Percentiles rank a stretch among this genome's conserved stretches.
Evolutionary conservation across 2,329 filamentous ascomycete genomes (phyloP).

Genomic region (Tolypocladium nubicola): DNA sequence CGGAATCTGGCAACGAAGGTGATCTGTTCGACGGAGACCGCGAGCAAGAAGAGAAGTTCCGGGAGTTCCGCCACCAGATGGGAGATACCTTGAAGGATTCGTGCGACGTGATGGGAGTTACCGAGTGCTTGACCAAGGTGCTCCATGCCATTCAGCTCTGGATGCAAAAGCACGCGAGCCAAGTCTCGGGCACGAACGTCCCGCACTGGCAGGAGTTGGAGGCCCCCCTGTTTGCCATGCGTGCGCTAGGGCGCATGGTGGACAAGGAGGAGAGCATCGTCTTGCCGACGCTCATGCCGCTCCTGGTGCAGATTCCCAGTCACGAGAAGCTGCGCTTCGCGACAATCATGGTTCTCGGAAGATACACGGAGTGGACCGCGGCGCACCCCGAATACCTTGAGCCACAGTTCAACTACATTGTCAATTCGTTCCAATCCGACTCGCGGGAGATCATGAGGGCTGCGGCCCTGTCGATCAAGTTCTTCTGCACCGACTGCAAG

Average conservation of each 20-base stretch:
- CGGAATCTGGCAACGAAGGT: conserved; percentile 60
- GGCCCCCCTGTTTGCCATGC: conserved; percentile 87
- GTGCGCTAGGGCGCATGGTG: conserved; percentile 95
- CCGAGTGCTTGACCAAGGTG: conserved; percentile 82
- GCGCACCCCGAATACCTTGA: conserved; percentile 88
- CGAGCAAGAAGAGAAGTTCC: conserved; percentile 92
- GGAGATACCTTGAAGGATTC: conserved; percentile 95
- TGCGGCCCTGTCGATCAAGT: conserved; percentile 89
- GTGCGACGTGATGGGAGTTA: conserved; percentile 90
- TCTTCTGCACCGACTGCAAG: conserved; percentile 92
- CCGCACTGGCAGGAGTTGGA: conserved; percentile 96
- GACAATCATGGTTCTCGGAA: conserved; percentile 91
- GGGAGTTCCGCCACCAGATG: conserved; percentile 94
- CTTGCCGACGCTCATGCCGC: conserved; percentile 80
- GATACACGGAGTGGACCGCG: conserved; percentile 97
- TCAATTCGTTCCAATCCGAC: conserved; percentile 78
- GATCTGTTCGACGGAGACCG: conserved; percentile 94
- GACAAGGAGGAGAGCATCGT: conserved; percentile 79
- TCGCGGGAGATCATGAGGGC: conserved; percentile 88
- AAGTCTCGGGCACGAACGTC: conserved; percentile 63
- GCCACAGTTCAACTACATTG: conserved; percentile 90
- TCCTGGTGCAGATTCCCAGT: conserved; percentile 86
- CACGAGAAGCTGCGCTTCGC: conserved; percentile 98
- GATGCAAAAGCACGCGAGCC: conserved; percentile 71
- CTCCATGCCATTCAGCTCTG: conserved; percentile 78